phyloP scores from a whole-genome alignment of 768 basidiomycete genomes.

The Mycena vitilis region DNA sequence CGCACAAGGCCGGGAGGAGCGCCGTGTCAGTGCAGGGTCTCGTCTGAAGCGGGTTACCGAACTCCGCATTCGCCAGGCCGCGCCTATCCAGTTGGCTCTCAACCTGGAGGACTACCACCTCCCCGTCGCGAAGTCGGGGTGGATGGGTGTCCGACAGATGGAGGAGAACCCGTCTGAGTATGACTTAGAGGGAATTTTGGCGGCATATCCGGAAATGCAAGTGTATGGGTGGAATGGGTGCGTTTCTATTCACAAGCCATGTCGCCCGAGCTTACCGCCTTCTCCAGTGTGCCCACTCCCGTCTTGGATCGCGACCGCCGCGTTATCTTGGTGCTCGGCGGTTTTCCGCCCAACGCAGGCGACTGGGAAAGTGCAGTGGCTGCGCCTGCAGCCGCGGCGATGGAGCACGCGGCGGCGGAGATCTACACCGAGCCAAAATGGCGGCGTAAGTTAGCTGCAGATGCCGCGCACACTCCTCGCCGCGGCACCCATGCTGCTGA shows the following conservation, averaged over 20 bases:
- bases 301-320: neutral
- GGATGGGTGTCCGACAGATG: neutral
- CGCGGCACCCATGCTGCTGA: neutral
- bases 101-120: neutral
- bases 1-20: neutral
- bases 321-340: neutral
- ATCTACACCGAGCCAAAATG: neutral
- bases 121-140: conserved; percentile 2
- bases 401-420: neutral
- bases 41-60: neutral
- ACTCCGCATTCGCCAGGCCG: neutral
- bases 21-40: neutral
- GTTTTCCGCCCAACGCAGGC: neutral
- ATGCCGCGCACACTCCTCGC: neutral
- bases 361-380: neutral
- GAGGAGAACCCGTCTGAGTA: conserved; percentile 4
- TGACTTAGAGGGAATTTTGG: neutral
- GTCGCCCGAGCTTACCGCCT: no score
- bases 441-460: neutral
- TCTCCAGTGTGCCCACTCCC: neutral
- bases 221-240: neutral
- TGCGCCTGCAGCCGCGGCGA: neutral
- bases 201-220: neutral
- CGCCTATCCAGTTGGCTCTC: neutral
- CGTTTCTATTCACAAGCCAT: neutral